phyloP scores from a whole-genome alignment of 805 yeast species.

The Saccharomycopsis sp. region DNA sequence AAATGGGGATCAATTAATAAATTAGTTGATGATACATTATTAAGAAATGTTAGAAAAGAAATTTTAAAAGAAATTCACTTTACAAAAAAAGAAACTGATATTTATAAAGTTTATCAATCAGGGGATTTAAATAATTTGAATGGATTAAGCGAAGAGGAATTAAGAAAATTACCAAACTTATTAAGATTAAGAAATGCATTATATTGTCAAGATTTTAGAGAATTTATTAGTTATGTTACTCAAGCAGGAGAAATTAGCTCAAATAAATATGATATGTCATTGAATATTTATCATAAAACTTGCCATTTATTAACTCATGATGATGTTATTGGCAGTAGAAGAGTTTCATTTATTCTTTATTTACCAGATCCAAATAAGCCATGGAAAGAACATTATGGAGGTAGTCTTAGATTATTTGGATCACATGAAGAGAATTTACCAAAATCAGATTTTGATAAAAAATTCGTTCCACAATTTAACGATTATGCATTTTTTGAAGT shows the following conservation, averaged over 20 bases:
- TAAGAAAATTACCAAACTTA: slow-evolving; percentile 62
- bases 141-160: slow-evolving; percentile 70
- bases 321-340: slow-evolving; percentile 92
- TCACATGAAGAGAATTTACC: slow-evolving; percentile 88
- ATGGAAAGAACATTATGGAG: slow-evolving; percentile 93
- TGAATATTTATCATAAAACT: slow-evolving; percentile 84
- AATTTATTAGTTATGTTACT: slow-evolving; percentile 64
- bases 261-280: slow-evolving; percentile 81
- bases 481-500: slow-evolving; percentile 94
- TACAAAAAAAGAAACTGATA: slow-evolving; percentile 94
- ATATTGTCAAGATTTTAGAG: slow-evolving; percentile 78
- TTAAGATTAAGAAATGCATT: slow-evolving; percentile 76
- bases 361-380: slow-evolving; percentile 82
- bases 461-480: slow-evolving; percentile 85
- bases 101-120: slow-evolving; percentile 82
- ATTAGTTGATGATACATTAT: slow-evolving; percentile 63
- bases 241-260: slow-evolving; percentile 88
- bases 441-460: slow-evolving; percentile 55
- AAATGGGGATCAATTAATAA: slow-evolving; percentile 79
- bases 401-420: slow-evolving; percentile 79
- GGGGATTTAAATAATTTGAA: slow-evolving; percentile 89
- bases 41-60: slow-evolving; percentile 75
- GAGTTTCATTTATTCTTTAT: slow-evolving; percentile 87
- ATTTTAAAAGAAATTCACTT: slow-evolving; percentile 77
- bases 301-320: slow-evolving; percentile 94